A percentile compares a stretch with the other conserved stretches of the same genome.
Evolutionary conservation across 441 rosid genomes (phyloP).

Genomic region (Iberis amara): DNA sequence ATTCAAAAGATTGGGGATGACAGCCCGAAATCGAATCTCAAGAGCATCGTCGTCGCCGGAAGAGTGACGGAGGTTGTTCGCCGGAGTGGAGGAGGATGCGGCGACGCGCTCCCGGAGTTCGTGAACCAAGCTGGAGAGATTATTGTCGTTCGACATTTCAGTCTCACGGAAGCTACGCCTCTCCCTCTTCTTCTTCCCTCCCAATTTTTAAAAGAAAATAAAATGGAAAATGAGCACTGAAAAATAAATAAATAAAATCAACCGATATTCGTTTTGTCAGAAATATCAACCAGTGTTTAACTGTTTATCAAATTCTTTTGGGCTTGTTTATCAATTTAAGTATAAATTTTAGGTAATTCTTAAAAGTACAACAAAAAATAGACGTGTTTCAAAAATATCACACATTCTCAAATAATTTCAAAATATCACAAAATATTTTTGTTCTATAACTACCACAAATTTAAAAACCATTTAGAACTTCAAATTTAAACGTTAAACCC

Average conservation of each 20-base stretch:
- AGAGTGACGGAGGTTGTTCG: conserved; percentile 30
- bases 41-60: conserved; percentile 55
- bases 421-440: no score
- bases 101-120: conserved; percentile 88
- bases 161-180: conserved; percentile 15
- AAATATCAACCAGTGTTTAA: no score
- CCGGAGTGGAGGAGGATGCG: conserved; percentile 59
- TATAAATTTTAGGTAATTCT: no score
- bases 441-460: no score
- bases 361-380: no score
- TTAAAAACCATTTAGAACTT: no score
- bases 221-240: not conserved
- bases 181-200: conserved; percentile 24
- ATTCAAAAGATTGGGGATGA: conserved; percentile 72
- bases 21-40: conserved; percentile 63
- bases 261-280: no score
- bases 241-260: not conserved
- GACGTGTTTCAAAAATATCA: no score
- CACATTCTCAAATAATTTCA: no score
- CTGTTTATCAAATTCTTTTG: no score
- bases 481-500: no score
- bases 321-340: no score
- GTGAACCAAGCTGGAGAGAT: conserved; percentile 71
- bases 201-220: conserved; percentile 22
- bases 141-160: conserved; percentile 45